Conservation (phyloP, 805 yeast genomes). For the Candida germanica region DNA sequence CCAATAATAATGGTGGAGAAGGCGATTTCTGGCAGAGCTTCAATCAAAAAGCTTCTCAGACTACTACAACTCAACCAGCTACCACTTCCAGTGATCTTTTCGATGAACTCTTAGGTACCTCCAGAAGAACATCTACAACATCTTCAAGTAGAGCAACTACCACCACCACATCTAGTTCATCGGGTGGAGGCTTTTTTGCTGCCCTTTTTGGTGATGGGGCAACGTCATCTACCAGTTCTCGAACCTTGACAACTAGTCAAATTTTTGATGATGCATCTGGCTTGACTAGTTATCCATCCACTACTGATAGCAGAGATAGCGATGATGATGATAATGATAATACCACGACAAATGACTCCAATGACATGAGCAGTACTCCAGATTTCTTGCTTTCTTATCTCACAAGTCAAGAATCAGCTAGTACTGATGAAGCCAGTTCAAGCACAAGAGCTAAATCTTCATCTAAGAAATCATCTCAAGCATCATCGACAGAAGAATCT, state of each 20-base stretch:
- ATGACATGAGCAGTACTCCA: not conserved
- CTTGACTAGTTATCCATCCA: not conserved
- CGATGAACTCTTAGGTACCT: not conserved
- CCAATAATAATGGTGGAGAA: not conserved
- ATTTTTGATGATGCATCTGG: not conserved
- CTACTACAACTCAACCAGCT: not conserved
- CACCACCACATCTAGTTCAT: not conserved
- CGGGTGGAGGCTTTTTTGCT: not conserved
- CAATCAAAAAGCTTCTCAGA: conserved; percentile 1
- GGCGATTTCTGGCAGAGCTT: conserved; percentile 11
- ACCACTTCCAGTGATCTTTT: not conserved
- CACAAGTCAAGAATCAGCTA: not conserved
- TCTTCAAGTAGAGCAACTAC: conserved; percentile 1
- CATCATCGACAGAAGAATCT: not conserved
- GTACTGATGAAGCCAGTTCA: not conserved
- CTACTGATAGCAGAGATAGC: no score
- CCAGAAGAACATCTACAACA: not conserved
- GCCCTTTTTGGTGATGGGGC: not conserved
- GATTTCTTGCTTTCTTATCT: not conserved
- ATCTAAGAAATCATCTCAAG: not conserved
- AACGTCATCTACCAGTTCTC: not conserved
- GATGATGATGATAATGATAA: conserved; percentile 1
- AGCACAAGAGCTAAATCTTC: not conserved
- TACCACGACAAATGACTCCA: not conserved
- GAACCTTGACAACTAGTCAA: not conserved